Conservation (phyloP, 1,284 basidiomycete species). For the Puccinia sorghi region DNA sequence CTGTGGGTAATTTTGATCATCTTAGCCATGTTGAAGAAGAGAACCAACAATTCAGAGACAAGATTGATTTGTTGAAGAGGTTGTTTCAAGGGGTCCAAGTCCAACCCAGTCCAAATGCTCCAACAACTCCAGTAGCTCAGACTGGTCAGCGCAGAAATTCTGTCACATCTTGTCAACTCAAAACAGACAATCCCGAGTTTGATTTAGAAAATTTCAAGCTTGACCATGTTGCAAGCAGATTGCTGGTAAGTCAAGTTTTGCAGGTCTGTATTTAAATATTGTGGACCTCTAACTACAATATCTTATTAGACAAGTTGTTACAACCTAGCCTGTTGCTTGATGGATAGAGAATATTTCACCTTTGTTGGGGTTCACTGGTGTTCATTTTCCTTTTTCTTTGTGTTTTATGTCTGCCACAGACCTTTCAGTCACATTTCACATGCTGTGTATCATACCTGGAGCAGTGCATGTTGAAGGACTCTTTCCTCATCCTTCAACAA, state of each 20-base stretch:
- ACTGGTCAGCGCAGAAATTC: not conserved
- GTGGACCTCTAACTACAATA: not conserved
- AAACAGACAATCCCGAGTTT: not conserved
- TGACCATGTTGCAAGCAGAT: not conserved
- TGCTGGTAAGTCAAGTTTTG: not conserved
- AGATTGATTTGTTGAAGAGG: conserved; percentile 22
- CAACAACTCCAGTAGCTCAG: conserved; percentile 13
- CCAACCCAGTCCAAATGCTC: not conserved
- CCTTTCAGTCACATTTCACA: too few relatives aligned
- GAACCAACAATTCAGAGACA: conserved; percentile 28
- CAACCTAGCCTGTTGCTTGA: conserved; percentile 22
- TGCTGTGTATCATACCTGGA: too few relatives aligned
- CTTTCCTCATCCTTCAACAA: too few relatives aligned
- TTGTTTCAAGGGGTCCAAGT: conserved; percentile 23
- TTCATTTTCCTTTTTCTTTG: too few relatives aligned
- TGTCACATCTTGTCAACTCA: not conserved
- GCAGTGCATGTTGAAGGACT: too few relatives aligned
- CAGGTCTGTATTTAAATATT: not conserved
- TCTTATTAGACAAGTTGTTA: conserved; percentile 26
- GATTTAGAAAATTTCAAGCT: conserved; percentile 16
- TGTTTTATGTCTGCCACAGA: too few relatives aligned
- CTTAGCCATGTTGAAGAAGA: conserved; percentile 24
- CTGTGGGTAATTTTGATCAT: not conserved
- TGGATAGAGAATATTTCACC: conserved; percentile 14
- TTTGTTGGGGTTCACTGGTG: too few relatives aligned